A percentile compares a stretch with the other conserved stretches of the same genome.
phyloP scores from a whole-genome alignment of 768 basidiomycete genomes.

The Kwoniella shandongensis region DNA sequence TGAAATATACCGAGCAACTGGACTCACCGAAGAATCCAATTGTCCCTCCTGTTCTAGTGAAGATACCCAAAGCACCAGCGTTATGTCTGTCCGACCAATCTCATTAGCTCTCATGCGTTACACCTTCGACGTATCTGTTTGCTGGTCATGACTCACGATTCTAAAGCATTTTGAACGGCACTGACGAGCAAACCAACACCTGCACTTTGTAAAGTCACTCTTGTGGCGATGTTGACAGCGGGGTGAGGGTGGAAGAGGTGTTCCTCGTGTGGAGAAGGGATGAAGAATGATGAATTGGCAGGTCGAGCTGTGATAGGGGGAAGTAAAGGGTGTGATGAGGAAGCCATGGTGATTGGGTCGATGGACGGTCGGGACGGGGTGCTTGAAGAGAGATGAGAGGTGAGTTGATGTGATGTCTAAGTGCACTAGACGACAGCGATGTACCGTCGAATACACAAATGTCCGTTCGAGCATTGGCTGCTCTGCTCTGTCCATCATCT shows the following conservation, averaged over 20 bases:
- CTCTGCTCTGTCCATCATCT: too few relatives aligned
- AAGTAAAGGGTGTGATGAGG: constrained; percentile 40
- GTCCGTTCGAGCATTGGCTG: constrained; percentile 19
- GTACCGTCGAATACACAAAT: too few relatives aligned
- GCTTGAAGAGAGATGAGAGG: not conserved
- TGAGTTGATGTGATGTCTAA: not conserved
- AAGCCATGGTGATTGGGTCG: constrained; percentile 24
- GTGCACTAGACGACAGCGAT: too few relatives aligned
- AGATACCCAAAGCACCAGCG: constrained; percentile 77
- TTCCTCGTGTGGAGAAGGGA: constrained; percentile 41
- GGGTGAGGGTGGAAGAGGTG: constrained; percentile 46
- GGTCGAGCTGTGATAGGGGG: constrained; percentile 32
- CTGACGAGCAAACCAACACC: constrained; percentile 56
- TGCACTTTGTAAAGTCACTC: constrained; percentile 50
- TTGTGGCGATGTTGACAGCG: constrained; percentile 42
- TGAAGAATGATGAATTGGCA: constrained; percentile 32
- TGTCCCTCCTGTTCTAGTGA: constrained; percentile 82
- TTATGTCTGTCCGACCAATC: constrained; percentile 57
- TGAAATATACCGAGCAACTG: not conserved
- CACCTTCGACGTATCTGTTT: not conserved
- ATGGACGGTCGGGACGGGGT: too few relatives aligned
- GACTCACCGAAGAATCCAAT: constrained; percentile 88
- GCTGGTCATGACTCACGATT: constrained; percentile 51
- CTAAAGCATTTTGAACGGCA: constrained; percentile 75
- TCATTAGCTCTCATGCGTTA: not conserved